Conservation (phyloP, 306 rosid species). For the Cucurbita ficifolia region DNA sequence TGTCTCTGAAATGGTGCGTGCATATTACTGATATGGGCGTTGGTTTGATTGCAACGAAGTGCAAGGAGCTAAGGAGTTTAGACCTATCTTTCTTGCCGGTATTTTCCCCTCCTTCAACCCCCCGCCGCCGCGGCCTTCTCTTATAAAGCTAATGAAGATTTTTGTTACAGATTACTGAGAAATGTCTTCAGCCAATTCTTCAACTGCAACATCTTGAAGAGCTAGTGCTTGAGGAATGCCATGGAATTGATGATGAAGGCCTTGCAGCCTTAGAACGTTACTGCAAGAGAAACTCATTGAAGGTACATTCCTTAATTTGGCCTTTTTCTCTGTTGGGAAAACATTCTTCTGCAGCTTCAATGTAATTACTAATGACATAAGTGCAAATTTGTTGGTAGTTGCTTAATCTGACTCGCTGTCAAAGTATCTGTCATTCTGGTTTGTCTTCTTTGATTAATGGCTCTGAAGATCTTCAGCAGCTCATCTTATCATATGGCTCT, state of each 20-base stretch:
- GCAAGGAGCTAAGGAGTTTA: constrained; percentile 47
- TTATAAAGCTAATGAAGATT: neutral
- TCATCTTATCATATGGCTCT: constrained; percentile 37
- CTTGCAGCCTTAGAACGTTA: constrained; percentile 12
- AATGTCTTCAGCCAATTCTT: constrained; percentile 24
- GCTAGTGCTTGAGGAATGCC: constrained; percentile 34
- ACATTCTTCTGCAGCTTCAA: neutral
- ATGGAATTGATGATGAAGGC: constrained; percentile 32
- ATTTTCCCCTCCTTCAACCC: neutral
- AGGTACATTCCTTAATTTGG: constrained; percentile 13
- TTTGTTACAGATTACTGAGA: constrained; percentile 26
- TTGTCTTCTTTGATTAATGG: constrained; percentile 39
- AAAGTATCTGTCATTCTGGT: constrained; percentile 39
- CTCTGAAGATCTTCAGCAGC: constrained; percentile 39
- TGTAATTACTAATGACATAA: neutral
- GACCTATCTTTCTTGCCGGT: constrained; percentile 84
- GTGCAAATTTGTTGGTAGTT: constrained; percentile 19
- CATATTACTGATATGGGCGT: constrained; percentile 80
- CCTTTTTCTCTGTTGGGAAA: neutral
- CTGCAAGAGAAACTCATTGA: constrained; percentile 14
- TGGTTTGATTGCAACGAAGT: constrained; percentile 61
- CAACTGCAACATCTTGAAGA: constrained; percentile 30
- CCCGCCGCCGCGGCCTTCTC: neutral
- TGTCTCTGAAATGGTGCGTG: constrained; percentile 68
- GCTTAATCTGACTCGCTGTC: constrained; percentile 50